Evolutionary conservation across 1,139 yeast species (phyloP).

Genomic region (Yamadazyma oceani): DNA sequence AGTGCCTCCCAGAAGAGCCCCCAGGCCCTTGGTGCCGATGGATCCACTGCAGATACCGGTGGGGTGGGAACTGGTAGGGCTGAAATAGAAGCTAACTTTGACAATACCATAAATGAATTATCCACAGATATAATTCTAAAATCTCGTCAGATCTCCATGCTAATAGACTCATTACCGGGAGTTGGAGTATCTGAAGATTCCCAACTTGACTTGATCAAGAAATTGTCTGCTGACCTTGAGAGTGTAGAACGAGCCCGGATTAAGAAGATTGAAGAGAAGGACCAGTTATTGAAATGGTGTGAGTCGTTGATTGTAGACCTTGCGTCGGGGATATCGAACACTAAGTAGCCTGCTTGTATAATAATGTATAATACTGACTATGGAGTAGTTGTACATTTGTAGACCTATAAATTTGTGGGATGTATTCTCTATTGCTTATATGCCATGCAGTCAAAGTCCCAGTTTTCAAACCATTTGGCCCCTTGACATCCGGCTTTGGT

Average conservation of each 20-base stretch:
- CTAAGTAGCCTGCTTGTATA: constrained; percentile 17
- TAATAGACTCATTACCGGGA: constrained; percentile 90
- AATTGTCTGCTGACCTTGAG: constrained; percentile 63
- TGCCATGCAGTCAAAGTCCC: constrained; percentile 37
- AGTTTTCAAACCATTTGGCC: constrained; percentile 31
- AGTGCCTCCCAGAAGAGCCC: constrained; percentile 3
- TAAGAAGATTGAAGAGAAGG: constrained; percentile 63
- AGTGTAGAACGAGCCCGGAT: constrained; percentile 61
- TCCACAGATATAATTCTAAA: constrained; percentile 83
- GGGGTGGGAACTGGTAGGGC: constrained; percentile 7
- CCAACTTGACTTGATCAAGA: constrained; percentile 65
- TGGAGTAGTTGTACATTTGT: no score
- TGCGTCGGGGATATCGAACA: constrained; percentile 53
- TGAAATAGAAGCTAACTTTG: constrained; percentile 34
- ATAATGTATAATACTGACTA: background rate
- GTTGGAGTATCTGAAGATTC: constrained; percentile 79
- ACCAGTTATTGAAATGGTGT: constrained; percentile 60
- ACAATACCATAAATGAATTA: constrained; percentile 65
- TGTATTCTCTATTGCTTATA: background rate
- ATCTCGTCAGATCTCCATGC: constrained; percentile 79
- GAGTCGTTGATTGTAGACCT: constrained; percentile 67
- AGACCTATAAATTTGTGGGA: no score
- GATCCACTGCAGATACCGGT: no score
- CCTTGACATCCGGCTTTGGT: constrained; percentile 24
- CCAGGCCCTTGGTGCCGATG: background rate